phyloP scores from a whole-genome alignment of 495 filamentous ascomycete species.

The Aspergillus cristatus region DNA sequence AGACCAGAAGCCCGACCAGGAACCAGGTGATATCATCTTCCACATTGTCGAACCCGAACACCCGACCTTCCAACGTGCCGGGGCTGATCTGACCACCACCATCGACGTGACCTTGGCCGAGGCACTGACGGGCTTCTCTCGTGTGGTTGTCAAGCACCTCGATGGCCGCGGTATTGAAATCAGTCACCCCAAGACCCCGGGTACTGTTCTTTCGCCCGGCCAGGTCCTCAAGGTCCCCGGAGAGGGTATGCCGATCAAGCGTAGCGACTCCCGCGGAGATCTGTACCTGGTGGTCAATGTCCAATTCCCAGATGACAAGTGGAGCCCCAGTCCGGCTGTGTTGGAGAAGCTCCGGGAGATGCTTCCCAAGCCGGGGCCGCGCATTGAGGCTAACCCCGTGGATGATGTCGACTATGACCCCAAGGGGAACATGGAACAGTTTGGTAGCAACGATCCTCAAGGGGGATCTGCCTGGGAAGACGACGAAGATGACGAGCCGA shows the following conservation, averaged over 20 bases:
- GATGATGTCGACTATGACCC: constrained; percentile 83
- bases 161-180: constrained; percentile 87
- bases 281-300: constrained; percentile 80
- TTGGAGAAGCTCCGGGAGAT: constrained; percentile 61
- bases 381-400: constrained; percentile 58
- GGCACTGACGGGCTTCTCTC: constrained; percentile 78
- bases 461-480: constrained; percentile 73
- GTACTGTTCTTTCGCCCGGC: constrained; percentile 66
- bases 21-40: constrained; percentile 90
- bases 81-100: constrained; percentile 71
- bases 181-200: constrained; percentile 55
- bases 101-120: constrained; percentile 75
- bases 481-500: constrained; percentile 56
- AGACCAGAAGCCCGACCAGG: constrained; percentile 83
- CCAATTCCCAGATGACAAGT: constrained; percentile 79
- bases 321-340: constrained; percentile 59
- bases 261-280: constrained; percentile 73
- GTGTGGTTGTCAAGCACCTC: constrained; percentile 84
- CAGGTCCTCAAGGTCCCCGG: constrained; percentile 76
- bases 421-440: constrained; percentile 72
- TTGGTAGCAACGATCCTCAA: constrained; percentile 59
- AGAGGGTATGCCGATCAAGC: constrained; percentile 92
- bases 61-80: constrained; percentile 67
- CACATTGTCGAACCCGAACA: constrained; percentile 74
- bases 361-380: constrained; percentile 53